These are phyloP conservation scores for Microcos paniculata DNA, from an alignment of 345 rosid species.

Conservation along the genomic window DNA sequence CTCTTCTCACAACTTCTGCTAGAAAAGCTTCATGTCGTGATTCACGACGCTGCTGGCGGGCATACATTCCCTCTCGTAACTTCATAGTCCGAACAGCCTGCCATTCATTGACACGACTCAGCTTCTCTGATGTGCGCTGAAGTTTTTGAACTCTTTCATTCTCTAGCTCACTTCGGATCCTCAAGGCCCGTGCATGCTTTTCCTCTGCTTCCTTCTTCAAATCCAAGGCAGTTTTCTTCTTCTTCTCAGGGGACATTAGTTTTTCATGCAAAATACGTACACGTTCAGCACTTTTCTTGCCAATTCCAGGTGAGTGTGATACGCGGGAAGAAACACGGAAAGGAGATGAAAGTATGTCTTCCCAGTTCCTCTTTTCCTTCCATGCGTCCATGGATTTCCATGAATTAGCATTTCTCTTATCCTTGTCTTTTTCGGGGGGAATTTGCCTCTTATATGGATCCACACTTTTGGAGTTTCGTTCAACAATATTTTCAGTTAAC, in stretches of 20 bases:
- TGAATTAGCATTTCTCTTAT: constrained; percentile 48
- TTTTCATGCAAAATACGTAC: constrained; percentile 64
- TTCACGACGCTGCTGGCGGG: constrained; percentile 75
- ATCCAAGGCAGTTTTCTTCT: constrained; percentile 68
- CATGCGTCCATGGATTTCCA: constrained; percentile 75
- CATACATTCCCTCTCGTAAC: constrained; percentile 74
- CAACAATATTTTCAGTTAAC: constrained; percentile 29
- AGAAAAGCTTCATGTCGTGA: constrained; percentile 79
- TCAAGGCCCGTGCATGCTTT: constrained; percentile 75
- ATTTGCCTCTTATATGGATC: constrained; percentile 42
- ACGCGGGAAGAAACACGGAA: constrained; percentile 56
- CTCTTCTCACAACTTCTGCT: constrained; percentile 78
- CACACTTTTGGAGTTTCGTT: constrained; percentile 37
- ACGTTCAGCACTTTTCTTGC: constrained; percentile 72
- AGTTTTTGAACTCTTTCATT: constrained; percentile 73
- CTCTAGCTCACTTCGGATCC: constrained; percentile 72
- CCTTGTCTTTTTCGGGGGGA: constrained; percentile 55
- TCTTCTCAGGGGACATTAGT: constrained; percentile 76
- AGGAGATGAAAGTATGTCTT: constrained; percentile 68
- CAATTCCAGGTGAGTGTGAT: constrained; percentile 63
- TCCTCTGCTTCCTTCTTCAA: constrained; percentile 74
- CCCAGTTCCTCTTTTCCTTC: constrained; percentile 85
- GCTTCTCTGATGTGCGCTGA: constrained; percentile 74
- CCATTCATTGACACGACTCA: constrained; percentile 75
- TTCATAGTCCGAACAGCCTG: constrained; percentile 72